Conservation (phyloP, 2,329 filamentous ascomycete genomes). For the Tricladium varicosporioides region DNA sequence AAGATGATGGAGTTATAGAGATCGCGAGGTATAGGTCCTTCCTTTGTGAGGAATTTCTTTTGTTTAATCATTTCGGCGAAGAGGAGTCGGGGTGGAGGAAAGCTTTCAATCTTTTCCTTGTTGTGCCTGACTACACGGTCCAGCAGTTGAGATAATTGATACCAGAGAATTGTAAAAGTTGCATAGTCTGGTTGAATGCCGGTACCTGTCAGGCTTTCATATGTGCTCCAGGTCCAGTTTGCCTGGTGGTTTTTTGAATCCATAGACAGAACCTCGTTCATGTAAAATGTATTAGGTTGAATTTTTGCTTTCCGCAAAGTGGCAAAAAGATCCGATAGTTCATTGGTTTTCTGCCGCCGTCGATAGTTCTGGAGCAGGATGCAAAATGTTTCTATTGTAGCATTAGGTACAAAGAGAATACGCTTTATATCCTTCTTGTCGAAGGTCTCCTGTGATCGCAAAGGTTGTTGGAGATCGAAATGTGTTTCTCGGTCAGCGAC, state of each 20-base stretch:
- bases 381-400: conserved; percentile 75
- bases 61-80: conserved; percentile 50
- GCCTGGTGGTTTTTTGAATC: conserved; percentile 20
- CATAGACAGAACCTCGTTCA: conserved; percentile 71
- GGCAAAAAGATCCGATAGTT: conserved; percentile 59
- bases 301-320: conserved; percentile 64
- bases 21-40: conserved; percentile 43
- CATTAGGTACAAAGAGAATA: conserved; percentile 50
- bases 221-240: conserved; percentile 28
- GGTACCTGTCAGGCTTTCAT: conserved; percentile 18
- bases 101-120: conserved; percentile 3
- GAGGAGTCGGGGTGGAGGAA: conserved; percentile 29
- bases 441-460: conserved; percentile 13
- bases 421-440: conserved; percentile 31
- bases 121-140: conserved; percentile 2
- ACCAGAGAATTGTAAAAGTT: conserved; percentile 33
- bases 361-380: conserved; percentile 72
- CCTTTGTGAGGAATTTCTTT: conserved; percentile 32
- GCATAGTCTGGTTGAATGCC: conserved; percentile 28
- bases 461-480: conserved; percentile 11
- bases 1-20: conserved; percentile 51
- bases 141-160: conserved; percentile 23
- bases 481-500: conserved; percentile 46
- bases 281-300: conserved; percentile 67
- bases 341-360: conserved; percentile 54